Evolutionary conservation across 495 filamentous ascomycete species (phyloP), one percentile per base, ranked within the genome.

Genomic region (Pseudoneurospora amorphoporcata): DNA sequence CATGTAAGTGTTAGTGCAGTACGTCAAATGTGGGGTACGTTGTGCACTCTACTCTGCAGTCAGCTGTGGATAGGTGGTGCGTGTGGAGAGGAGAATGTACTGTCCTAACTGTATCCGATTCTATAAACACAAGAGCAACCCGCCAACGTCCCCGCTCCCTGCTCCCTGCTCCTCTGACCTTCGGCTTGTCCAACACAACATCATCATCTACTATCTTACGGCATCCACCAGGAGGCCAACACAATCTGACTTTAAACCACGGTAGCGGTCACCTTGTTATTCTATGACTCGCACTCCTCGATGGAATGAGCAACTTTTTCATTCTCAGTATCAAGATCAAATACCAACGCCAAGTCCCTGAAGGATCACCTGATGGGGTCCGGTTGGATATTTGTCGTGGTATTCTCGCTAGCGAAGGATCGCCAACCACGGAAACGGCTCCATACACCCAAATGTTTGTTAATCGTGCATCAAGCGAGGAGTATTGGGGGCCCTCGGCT

Each of bases 11-110:
- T 65, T 65, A 65, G 29, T 17, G 23, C 10, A 35, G 53, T 65
- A 37, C 53, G 12, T 37, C 7, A 0, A 0, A 4, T 65, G 7
- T 65, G 53, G 53, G 53, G 14, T 37, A 16, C 1, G 0, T 29
- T 58, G 1, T 1, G 4, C 10, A 23, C 47, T 0, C 4, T 14
- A 3, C 9, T 2, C 2, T 12, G 4, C 0, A 3, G 0, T 12
- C 10, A 23, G 19, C 45, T 14, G 45, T 3, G 9, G 4, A 2
- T 0, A 6, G 10, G 2, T 8, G 29, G 14, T 35, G 7, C 14
- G 12, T 8, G 53, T 4, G 7, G 53, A 8, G 0, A 65, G 3
- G 16, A 37, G 1, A 0, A 8, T 8, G 53, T 65, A 35, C 53
- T 65, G 29, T 32, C 23, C 29, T 35, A 65, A 65, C 53, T 16